Percentiles rank a stretch among this genome's conserved stretches.
Evolutionary conservation across 1,284 basidiomycete species (phyloP).

Genomic region (Ceratorhiza oryzae-sativae): DNA sequence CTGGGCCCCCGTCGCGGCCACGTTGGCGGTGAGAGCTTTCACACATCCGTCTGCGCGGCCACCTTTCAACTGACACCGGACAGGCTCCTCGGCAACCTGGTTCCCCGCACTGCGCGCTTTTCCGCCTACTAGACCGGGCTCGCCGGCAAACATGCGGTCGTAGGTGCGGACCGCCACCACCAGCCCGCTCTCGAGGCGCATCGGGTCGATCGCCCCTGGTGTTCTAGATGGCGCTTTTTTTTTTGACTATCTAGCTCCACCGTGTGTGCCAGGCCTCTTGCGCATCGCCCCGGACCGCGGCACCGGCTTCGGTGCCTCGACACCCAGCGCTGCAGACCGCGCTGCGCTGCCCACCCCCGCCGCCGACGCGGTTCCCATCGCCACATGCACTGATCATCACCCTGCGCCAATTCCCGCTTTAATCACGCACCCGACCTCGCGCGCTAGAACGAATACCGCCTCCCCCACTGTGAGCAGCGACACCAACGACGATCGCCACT

Average conservation of each 20-base stretch:
- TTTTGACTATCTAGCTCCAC: conserved; percentile 29
- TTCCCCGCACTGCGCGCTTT: conserved; percentile 6
- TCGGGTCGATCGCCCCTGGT: conserved; percentile 35
- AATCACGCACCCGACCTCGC: conserved; percentile 1
- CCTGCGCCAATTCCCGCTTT: conserved; percentile 3
- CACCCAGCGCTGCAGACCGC: neutral
- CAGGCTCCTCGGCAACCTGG: conserved; percentile 7
- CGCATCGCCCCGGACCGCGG: conserved; percentile 8
- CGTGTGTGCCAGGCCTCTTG: neutral
- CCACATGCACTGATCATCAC: neutral
- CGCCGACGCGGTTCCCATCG: neutral
- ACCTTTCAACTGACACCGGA: conserved; percentile 30
- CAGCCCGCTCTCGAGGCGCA: conserved; percentile 3
- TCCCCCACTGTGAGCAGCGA: conserved; percentile 9
- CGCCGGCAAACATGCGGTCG: neutral
- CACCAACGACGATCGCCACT: conserved; percentile 13
- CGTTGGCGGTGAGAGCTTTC: conserved; percentile 29
- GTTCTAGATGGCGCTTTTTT: conserved; percentile 16
- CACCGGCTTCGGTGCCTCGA: conserved; percentile 19
- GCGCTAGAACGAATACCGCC: conserved; percentile 19
- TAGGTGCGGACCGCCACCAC: conserved; percentile 10
- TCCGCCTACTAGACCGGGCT: neutral
- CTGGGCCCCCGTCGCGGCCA: neutral
- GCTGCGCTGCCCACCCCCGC: neutral
- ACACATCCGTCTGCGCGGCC: conserved; percentile 35